Base-by-base conservation (phyloP, 257 asterid species). In the Henckelia pumila region DNA sequence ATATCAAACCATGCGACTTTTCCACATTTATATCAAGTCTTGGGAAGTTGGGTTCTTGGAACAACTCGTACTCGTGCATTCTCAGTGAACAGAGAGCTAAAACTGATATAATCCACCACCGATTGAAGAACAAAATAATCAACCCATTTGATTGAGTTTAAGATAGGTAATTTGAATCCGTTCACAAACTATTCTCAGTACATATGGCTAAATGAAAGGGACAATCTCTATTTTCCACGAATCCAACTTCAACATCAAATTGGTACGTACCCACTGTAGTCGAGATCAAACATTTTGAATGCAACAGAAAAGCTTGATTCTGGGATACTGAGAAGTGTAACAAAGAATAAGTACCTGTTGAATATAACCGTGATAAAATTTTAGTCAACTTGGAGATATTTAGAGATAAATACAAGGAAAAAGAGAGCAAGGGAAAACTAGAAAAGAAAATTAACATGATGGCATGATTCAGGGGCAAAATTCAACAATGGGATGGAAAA, bases 221-320 rank as follows among this genome's bases (percentile, higher is more conserved):
- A 30, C 19, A 58, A 33, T n/a, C 62, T 24, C 7, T 2, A 16
- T 6, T 14, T 19, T 61, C 24, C 16, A 64, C 47, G 61, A 47
- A 78, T 35, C 65, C 35, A 76, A 56, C 21, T 68, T 35, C 56
- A 76, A 75, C 25, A 9, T 72, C 44, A 73, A 61, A 74, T 14
- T 61, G 69, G 63, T 53, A 77, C 89, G 35, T 80, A 91, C 98
- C 88, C 87, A 56, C 80, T 82, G 78, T 87, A 78, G 80, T 89
- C 95, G 59, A 79, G 92, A 71, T 91, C 98, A 81, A 91, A 91
- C 96, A 91, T 91, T 84, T 89, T 89, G 86, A 91, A 91, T 67
- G 95, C 87, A 83, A 89, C 94, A 2, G 95, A 91, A 75, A 85
- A 91, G 81, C 96, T 87, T 70, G 95, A 82, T 79, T 89, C 98